A percentile compares a stretch with the other conserved stretches of the same genome.
Evolutionary conservation across 129 eudicot species (phyloP).

Genomic region (Oenanthe sinensis): DNA sequence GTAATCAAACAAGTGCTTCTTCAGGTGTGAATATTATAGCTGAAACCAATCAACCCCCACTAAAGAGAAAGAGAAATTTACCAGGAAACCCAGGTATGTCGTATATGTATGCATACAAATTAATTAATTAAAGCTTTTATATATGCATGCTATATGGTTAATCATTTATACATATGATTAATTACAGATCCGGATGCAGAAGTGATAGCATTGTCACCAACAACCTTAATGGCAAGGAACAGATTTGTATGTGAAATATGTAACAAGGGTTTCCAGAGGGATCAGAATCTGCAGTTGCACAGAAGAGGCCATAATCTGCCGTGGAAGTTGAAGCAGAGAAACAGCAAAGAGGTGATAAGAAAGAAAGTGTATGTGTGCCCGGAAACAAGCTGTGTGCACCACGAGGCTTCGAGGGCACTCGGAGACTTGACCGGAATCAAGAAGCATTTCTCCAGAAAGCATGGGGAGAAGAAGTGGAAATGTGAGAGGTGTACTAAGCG

Average conservation of each 20-base stretch:
- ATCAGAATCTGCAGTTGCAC: constrained; percentile 45
- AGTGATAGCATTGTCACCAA: constrained; percentile 49
- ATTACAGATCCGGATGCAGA: constrained; percentile 36
- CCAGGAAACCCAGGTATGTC: constrained; percentile 47
- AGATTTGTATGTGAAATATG: constrained; percentile 49
- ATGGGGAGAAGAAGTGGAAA: constrained; percentile 57
- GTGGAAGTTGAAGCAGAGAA: constrained; percentile 52
- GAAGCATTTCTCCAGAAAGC: constrained; percentile 45
- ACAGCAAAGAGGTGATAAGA: constrained; percentile 31
- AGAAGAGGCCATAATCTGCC: constrained; percentile 55
- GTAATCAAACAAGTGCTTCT: constrained; percentile 37
- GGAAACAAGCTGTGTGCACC: constrained; percentile 42
- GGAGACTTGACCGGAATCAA: constrained; percentile 51
- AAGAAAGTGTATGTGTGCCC: constrained; percentile 57
- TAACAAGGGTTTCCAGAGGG: constrained; percentile 53
- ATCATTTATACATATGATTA: neutral
- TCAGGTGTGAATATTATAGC: constrained; percentile 13
- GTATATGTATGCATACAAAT: neutral
- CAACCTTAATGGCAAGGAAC: constrained; percentile 38
- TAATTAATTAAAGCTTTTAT: neutral
- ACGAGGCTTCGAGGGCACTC: constrained; percentile 46
- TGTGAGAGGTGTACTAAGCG: constrained; percentile 45
- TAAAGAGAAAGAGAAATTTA: constrained; percentile 38
- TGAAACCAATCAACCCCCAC: constrained; percentile 16
- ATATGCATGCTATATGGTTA: neutral